Evolutionary conservation across 148 eudicot species (phyloP), one percentile per base, ranked within the genome.

Genomic region (Pharnaceum exiguum): DNA sequence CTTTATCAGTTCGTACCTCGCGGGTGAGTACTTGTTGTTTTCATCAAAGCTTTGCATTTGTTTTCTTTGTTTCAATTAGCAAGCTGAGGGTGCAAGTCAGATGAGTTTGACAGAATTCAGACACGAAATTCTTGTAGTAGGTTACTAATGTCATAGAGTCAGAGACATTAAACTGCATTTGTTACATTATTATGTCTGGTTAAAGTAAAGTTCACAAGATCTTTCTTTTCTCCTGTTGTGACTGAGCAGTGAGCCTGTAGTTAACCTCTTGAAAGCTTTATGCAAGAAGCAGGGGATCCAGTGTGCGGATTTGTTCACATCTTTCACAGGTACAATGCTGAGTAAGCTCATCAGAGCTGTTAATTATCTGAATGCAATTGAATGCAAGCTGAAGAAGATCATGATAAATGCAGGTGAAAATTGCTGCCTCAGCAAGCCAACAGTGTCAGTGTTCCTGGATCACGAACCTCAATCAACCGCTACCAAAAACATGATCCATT

Each of bases 391-490:
- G n/a, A n/a, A n/a, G n/a, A n/a, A n/a, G n/a, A n/a, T n/a, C n/a
- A 36, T 36, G 26, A 53, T 42, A 10, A 18, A 19, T 39, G 59
- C 27, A 83, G 95, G 95, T 9, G 77, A 71, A 19, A 77, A 76
- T 55, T 83, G 95, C 57, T 87, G 95, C 50, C 62, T 87, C 57
- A 81, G 77, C 64, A 57, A 75, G 24, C 72, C 90, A 13, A 68
- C 44, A 23, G 70, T 72, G 40, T 65, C 71, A 16, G 33, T 36
- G 18, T 63, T 77, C 70, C 65, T 69, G 8, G 61, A 68, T 18
- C 74, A 70, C 52, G 83, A 77, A 63, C 79, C 90, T 55, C 83
- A 83, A 55, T 66, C 90, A 17, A 87, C 90, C 12, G 59, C 95
- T 12, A 81, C 85, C 42, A 87, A 79, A 69, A 87, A 70, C 51